These are phyloP conservation scores for Effrenium voratum DNA, from an alignment of 73 alveolate genomes.

Conservation along the genomic window DNA sequence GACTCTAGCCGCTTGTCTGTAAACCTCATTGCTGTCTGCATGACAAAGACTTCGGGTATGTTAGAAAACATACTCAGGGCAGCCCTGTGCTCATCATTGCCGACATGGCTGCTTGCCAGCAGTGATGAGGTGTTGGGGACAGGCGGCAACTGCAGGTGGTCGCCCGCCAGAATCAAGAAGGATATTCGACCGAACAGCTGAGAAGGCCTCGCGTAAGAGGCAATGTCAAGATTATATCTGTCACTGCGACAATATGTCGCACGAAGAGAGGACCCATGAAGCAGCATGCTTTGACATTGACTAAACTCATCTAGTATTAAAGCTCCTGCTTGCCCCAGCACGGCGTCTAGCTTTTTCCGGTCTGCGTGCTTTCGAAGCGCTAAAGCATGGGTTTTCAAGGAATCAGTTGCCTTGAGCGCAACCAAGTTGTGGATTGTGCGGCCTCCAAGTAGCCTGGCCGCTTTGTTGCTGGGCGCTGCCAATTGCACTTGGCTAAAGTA, in stretches of 20 bases:
- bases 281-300: neutral
- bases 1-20: neutral
- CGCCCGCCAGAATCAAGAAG: neutral
- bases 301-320: neutral
- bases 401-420: neutral
- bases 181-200: neutral
- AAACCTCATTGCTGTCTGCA: constrained; percentile 29
- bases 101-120: neutral
- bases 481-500: neutral
- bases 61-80: neutral
- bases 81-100: neutral
- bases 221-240: neutral
- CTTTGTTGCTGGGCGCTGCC: constrained; percentile 26
- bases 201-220: neutral
- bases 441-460: constrained; percentile 12
- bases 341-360: neutral
- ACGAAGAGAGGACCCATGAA: neutral
- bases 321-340: constrained; percentile 16
- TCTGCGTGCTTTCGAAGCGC: neutral
- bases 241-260: neutral
- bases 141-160: constrained; percentile 31
- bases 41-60: neutral
- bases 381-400: neutral
- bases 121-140: neutral
- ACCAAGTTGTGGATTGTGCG: neutral